Evolutionary conservation across 192 early-diverging fungal genomes (phyloP), one percentile per base, ranked within the genome.

Genomic region (Chytriomyces sp.): DNA sequence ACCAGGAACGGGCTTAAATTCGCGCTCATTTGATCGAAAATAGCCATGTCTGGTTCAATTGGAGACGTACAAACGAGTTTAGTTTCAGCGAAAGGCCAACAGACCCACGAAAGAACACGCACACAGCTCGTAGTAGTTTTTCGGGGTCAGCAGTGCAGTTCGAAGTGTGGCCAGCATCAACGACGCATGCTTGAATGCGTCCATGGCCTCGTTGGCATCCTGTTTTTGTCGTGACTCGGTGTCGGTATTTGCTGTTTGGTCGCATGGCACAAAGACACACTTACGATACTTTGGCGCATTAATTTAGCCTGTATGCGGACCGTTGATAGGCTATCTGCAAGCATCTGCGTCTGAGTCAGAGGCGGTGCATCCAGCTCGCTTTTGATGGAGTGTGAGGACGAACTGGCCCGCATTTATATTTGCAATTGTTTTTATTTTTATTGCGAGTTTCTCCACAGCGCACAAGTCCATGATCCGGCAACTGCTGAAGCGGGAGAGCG

Each of bases 121-220:
- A 91, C 93, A 99, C 11, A 99, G 90, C 83, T 99, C 97, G 86
- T 99, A 99, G 86, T 99, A 99, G 81, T 93, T 94, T 82, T 97
- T 97, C 57, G 97, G 98, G 5, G 96, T 96, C 68, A 99, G 86
- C 13, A 93, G 87, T 45, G 96, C 96, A 3, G 97, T 97, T 75
- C 97, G 90, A 65, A 99, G 91, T 83, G 98, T 97, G 28, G 92
- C 88, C 8, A 98, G 89, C 96, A 99, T 97, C 18, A 95, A 95
- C 7, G 97, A 97, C 80, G 94, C 95, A 84, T 98, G 94, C 80
- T 97, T 98, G 24, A 99, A 85, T 2, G 93, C 96, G 79, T 99
- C 98, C 91, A 96, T 94, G 28, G 97, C 86, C 72, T 94, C 92
- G 85, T 91, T 88, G 77, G 89, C 89, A 69, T 94, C 93, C 91